Base-by-base conservation (phyloP, 2,329 filamentous ascomycete species). In the Ramularia collo-cygni region DNA sequence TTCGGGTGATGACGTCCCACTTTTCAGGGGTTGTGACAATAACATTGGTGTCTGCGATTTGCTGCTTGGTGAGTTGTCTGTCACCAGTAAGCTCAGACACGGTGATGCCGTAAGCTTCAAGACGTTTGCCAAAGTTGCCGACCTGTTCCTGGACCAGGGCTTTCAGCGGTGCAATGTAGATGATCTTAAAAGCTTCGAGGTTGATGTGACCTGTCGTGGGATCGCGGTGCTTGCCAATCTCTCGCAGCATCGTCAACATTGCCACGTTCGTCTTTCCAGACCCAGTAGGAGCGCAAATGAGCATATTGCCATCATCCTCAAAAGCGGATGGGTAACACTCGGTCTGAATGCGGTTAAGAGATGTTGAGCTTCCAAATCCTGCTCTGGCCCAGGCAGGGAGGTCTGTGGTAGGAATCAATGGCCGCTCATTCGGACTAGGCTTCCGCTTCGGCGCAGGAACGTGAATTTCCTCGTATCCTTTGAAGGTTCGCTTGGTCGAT, bases 21-120 rank as follows among this genome's bases (percentile, higher is more conserved):
- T 98, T 98, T 65, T 98, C 92, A 14, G 92, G 92, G 0, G 92
- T 98, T 1, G 92, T 98, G 43, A 98, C 89, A 54, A 98, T 98
- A 53, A 98, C 82, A 62, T 98, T 90, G 1, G 92, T 98, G 57
- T 98, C 92, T 2, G 90, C 80, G 48, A 98, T 96, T 70, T 98
- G 92, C 63, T 95, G 88, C 66, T 98, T 98, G 14, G 90, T 98
- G 60, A 98, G 82, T 66, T 96, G 92, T 38, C 92, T 85, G 68
- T 98, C 92, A 69, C 92, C 92, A 46, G 92, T 98, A 57, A 98
- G 71, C 65, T 98, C 92, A n/a, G 89, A 79, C 8, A 98, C 92
- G 43, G 78, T 83, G 59, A 98, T 88, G 28, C 92, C 92, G 51
- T 90, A 96, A 1, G 86, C 79, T 60, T 90, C 86, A 8, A 98